phyloP scores from a whole-genome alignment of 2,329 filamentous ascomycete genomes.

The Botrytis pseudocinerea region DNA sequence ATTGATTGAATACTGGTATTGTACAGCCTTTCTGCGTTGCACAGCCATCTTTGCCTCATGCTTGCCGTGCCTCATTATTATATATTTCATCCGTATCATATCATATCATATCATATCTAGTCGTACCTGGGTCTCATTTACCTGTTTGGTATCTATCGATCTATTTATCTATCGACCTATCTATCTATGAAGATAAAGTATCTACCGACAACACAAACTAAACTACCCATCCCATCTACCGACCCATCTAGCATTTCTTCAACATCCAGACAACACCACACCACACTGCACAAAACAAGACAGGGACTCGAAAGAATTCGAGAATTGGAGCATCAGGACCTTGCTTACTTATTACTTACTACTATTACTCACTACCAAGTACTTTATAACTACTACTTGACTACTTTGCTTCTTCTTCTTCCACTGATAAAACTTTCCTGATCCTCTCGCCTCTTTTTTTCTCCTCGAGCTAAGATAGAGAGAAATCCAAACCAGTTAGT shows the following conservation, averaged over 20 bases:
- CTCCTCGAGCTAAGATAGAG: not conserved
- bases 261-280: not conserved
- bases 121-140: too few species aligned
- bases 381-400: too few species aligned
- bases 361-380: too few species aligned
- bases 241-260: not conserved
- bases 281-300: not conserved
- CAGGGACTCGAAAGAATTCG: not conserved
- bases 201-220: not conserved
- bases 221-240: too few species aligned
- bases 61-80: not conserved
- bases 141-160: not conserved
- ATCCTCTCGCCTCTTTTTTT: conserved; percentile 10
- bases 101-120: not conserved
- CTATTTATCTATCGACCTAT: not conserved
- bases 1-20: not conserved
- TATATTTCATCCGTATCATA: not conserved
- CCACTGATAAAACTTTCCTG: not conserved
- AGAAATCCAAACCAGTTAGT: not conserved
- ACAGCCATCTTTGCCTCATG: conserved; percentile 1
- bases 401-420: not conserved
- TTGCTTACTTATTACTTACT: not conserved
- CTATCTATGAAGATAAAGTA: not conserved
- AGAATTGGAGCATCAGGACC: not conserved
- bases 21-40: not conserved